These are phyloP conservation scores for Akanthomyces dipterigenus DNA, from an alignment of 2,329 filamentous ascomycete genomes.

Conservation along the genomic window DNA sequence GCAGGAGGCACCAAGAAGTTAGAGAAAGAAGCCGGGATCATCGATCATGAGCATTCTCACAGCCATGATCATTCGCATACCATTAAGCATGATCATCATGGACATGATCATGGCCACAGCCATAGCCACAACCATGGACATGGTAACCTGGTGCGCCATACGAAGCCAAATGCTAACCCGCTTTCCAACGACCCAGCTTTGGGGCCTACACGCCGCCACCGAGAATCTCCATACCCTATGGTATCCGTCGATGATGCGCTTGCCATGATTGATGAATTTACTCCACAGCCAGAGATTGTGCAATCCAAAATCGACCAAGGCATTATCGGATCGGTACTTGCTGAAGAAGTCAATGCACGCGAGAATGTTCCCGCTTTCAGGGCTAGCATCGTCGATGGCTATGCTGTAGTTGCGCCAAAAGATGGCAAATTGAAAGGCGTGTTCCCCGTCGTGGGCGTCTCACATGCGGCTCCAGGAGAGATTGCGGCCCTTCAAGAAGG, in stretches of 20 bases:
- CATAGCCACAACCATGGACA: conserved; percentile 45
- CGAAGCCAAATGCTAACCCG: conserved; percentile 50
- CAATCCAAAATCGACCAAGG: conserved; percentile 54
- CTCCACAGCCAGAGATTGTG: conserved; percentile 54
- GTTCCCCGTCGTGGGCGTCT: conserved; percentile 81
- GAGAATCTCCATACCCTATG: conserved; percentile 90
- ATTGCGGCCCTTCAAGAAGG: conserved; percentile 60
- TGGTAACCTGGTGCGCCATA: conserved; percentile 65
- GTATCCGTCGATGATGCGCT: conserved; percentile 78
- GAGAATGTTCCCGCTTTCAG: conserved; percentile 90
- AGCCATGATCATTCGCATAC: conserved; percentile 20
- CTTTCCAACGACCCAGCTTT: conserved; percentile 55
- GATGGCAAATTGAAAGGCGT: conserved; percentile 64
- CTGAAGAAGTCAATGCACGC: conserved; percentile 69
- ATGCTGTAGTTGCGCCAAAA: conserved; percentile 67
- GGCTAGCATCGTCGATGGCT: conserved; percentile 95
- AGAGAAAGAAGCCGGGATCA: conserved; percentile 72
- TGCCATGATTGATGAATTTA: conserved; percentile 62
- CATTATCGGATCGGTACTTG: conserved; percentile 72
- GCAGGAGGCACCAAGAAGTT: conserved; percentile 74
- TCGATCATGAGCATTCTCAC: conserved; percentile 20
- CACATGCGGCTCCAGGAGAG: conserved; percentile 72
- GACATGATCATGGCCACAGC: conserved; percentile 21
- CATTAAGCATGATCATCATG: conserved; percentile 26
- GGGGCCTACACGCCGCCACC: conserved; percentile 63